Conservation (phyloP, 2,329 filamentous ascomycete genomes). For the Paecilomyces fulvus region DNA sequence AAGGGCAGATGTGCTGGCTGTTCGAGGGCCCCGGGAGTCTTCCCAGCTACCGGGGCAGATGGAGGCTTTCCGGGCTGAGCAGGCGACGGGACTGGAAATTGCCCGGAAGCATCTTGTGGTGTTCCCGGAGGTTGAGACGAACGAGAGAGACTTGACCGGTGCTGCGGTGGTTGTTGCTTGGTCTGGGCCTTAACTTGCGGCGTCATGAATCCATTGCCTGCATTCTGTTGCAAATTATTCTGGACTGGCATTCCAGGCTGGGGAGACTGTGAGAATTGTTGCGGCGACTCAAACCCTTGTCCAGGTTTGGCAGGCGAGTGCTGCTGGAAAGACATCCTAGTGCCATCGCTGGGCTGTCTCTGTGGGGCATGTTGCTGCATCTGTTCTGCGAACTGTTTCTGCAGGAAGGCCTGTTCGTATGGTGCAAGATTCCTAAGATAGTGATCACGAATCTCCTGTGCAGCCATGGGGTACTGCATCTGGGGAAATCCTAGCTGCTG, state of each 20-base stretch:
- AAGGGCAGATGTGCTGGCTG: slow-evolving; percentile 23
- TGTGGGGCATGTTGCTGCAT: slow-evolving; percentile 37
- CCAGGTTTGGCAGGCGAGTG: slow-evolving; percentile 41
- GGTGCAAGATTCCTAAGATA: slow-evolving; percentile 68
- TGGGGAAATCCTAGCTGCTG: slow-evolving; percentile 52
- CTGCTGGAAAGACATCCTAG: slow-evolving; percentile 34
- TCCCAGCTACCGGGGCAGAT: slow-evolving; percentile 17
- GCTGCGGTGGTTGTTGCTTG: slow-evolving; percentile 20
- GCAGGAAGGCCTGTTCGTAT: slow-evolving; percentile 56
- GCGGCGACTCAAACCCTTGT: slow-evolving; percentile 37
- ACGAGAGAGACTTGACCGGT: slow-evolving; percentile 24
- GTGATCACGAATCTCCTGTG: slow-evolving; percentile 59
- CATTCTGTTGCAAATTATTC: slow-evolving; percentile 21
- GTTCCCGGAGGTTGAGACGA: slow-evolving; percentile 24
- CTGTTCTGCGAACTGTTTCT: slow-evolving; percentile 35
- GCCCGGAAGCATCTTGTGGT: slow-evolving; percentile 19
- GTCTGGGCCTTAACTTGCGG: slow-evolving; percentile 24
- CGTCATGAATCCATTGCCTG: slow-evolving; percentile 33
- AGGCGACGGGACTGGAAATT: slow-evolving; percentile 20
- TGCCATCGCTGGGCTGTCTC: slow-evolving; percentile 25
- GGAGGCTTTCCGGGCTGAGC: slow-evolving; percentile 18
- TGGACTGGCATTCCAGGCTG: slow-evolving; percentile 21
- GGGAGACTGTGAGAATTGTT: slow-evolving; percentile 24
- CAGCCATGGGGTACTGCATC: slow-evolving; percentile 57
- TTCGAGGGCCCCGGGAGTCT: slow-evolving; percentile 21